Conservation (phyloP, 78 protist genomes). For the Corallochytrium limacisporum region DNA sequence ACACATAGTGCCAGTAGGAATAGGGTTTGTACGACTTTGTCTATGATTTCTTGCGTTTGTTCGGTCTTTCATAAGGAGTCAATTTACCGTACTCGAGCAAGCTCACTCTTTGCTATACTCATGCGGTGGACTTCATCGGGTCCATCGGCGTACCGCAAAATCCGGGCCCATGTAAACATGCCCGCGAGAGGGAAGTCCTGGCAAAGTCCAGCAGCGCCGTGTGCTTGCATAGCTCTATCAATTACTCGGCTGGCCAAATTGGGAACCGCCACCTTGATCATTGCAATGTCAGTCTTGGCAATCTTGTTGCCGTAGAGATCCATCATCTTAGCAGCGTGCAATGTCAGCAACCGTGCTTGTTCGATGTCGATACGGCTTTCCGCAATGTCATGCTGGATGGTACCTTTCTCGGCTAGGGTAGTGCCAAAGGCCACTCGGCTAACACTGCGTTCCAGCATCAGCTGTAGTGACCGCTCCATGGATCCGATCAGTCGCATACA, state of each 20-base stretch:
- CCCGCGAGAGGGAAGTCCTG: constrained; percentile 7
- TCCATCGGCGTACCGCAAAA: constrained; percentile 62
- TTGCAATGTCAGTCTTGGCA: constrained; percentile 32
- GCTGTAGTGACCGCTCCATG: constrained; percentile 33
- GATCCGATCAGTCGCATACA: constrained; percentile 67
- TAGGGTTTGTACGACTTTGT: too few species aligned
- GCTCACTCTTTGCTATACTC: too few species aligned
- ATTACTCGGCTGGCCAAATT: constrained; percentile 26
- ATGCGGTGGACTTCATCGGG: too few species aligned
- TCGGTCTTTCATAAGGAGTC: too few species aligned
- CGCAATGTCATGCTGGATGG: constrained; percentile 37
- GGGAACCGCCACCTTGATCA: constrained; percentile 54
- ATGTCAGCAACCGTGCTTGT: constrained; percentile 40
- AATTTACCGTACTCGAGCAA: too few species aligned
- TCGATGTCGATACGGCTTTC: constrained; percentile 48
- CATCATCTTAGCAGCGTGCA: constrained; percentile 41
- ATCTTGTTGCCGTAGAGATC: constrained; percentile 40
- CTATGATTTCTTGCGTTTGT: too few species aligned
- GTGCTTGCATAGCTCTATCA: constrained; percentile 59
- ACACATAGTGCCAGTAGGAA: too few species aligned
- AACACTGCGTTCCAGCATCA: constrained; percentile 21
- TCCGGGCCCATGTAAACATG: constrained; percentile 17
- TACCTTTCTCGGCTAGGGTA: constrained; percentile 12
- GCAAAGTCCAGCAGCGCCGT: constrained; percentile 21
- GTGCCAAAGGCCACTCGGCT: constrained; percentile 19